A percentile compares a stretch with the other conserved stretches of the same genome.
Evolutionary conservation across 2,329 filamentous ascomycete species (phyloP).

Genomic region (Dichotomopilus funicola): DNA sequence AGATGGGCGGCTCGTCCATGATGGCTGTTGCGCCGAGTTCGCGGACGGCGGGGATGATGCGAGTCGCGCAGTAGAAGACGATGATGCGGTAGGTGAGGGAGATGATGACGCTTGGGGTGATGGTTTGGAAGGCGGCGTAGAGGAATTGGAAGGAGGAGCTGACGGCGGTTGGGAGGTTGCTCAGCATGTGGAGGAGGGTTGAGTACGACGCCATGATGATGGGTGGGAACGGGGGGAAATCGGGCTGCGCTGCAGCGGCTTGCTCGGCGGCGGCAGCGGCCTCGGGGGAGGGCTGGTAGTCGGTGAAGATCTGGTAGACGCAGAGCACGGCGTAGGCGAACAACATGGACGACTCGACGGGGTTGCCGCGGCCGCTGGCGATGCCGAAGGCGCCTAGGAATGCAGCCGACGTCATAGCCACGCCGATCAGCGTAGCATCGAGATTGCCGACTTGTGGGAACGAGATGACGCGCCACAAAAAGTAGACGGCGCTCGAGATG

Average conservation of each 20-base stretch:
- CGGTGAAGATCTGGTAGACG: conserved; percentile 98
- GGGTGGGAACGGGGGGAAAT: conserved; percentile 91
- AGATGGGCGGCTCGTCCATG: conserved; percentile 63
- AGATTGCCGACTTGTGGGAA: conserved; percentile 91
- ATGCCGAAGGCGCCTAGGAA: conserved; percentile 94
- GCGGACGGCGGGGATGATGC: conserved; percentile 89
- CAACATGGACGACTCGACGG: conserved; percentile 87
- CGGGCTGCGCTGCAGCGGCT: conserved; percentile 56
- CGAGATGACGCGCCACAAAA: conserved; percentile 88
- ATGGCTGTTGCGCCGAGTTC: conserved; percentile 78
- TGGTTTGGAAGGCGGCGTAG: conserved; percentile 86
- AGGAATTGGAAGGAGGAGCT: conserved; percentile 81
- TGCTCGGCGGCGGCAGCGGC: conserved; percentile 48
- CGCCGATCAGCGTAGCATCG: conserved; percentile 86
- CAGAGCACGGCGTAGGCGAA: conserved; percentile 98
- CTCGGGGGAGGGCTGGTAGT: conserved; percentile 79
- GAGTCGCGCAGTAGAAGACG: conserved; percentile 89
- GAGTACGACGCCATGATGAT: conserved; percentile 99
- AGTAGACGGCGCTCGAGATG: conserved; percentile 90
- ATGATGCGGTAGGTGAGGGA: conserved; percentile 89
- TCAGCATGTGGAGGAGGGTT: conserved; percentile 76
- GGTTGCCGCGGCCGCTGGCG: conserved; percentile 86
- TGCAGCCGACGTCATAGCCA: conserved; percentile 84
- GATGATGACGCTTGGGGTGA: conserved; percentile 92
- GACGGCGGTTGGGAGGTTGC: conserved; percentile 74